These are phyloP conservation scores for Russula ochroleuca DNA, from an alignment of 768 basidiomycete species.

Conservation along the genomic window DNA sequence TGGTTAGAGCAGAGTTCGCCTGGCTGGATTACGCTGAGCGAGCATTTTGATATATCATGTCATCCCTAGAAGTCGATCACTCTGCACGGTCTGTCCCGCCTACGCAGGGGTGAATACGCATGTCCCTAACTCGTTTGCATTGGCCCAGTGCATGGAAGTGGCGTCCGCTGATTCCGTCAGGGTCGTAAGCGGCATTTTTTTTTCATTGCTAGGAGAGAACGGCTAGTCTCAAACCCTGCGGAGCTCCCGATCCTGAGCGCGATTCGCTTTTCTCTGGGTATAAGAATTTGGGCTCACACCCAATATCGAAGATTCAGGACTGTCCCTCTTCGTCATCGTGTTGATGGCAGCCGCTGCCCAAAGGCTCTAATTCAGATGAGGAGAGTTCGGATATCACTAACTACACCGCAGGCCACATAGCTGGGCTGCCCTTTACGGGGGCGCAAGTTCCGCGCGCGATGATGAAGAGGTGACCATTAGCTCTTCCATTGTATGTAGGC, in stretches of 20 bases:
- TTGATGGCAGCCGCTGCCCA: too few species aligned
- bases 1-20: background rate
- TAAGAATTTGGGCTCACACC: background rate
- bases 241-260: background rate
- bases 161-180: background rate
- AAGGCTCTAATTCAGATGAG: too few species aligned
- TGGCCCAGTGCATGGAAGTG: background rate
- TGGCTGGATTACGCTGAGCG: background rate
- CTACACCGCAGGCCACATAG: background rate
- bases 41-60: background rate
- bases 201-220: background rate
- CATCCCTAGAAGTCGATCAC: background rate
- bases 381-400: too few species aligned
- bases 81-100: background rate
- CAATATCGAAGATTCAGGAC: background rate
- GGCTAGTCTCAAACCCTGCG: background rate
- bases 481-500: slow-evolving; percentile 39
- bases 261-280: background rate
- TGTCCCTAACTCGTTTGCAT: too few species aligned
- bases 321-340: background rate
- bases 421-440: slow-evolving; percentile 34
- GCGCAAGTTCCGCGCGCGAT: slow-evolving; percentile 59
- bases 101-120: background rate
- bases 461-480: slow-evolving; percentile 33
- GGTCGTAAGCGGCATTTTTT: background rate